A percentile compares a stretch with the other conserved stretches of the same genome.
These are phyloP conservation scores for Fusarium dlaminii DNA, from an alignment of 2,329 filamentous ascomycete species.

Conservation along the genomic window DNA sequence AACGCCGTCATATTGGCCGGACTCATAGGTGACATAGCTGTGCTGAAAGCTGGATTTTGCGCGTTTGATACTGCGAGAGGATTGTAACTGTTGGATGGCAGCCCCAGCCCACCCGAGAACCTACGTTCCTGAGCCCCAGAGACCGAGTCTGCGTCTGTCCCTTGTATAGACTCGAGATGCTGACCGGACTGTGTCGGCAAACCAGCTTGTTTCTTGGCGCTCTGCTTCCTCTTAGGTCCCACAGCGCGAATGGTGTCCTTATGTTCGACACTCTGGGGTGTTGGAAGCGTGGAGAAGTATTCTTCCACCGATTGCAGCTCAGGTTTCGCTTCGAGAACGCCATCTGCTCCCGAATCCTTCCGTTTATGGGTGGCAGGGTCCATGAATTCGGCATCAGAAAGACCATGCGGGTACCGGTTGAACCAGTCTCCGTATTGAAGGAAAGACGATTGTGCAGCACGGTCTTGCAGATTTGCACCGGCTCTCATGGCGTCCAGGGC, in stretches of 20 bases:
- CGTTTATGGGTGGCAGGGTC: conserved; percentile 74
- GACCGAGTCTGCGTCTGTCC: conserved; percentile 23
- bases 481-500: conserved; percentile 83
- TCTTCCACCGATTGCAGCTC: conserved; percentile 95
- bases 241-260: conserved; percentile 38
- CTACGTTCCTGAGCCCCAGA: conserved; percentile 45
- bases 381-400: conserved; percentile 84
- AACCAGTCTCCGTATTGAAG: conserved; percentile 99
- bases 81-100: conserved; percentile 57
- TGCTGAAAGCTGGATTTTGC: conserved; percentile 55
- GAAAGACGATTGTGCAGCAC: conserved; percentile 67
- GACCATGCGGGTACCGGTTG: conserved; percentile 90
- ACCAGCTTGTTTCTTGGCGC: conserved; percentile 48
- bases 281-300: conserved; percentile 84
- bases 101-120: conserved; percentile 54
- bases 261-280: conserved; percentile 60
- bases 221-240: conserved; percentile 49
- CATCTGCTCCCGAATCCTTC: conserved; percentile 85
- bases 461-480: conserved; percentile 63
- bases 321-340: conserved; percentile 86
- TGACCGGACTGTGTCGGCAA: conserved; percentile 19
- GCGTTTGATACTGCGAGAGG: conserved; percentile 54
- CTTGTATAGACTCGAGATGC: conserved; percentile 36
- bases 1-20: conserved; percentile 56
- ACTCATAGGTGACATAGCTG: conserved; percentile 62